These are phyloP conservation scores for Deuterostichococcus epilithicus DNA, from an alignment of 139 green algal genomes.

Conservation along the genomic window DNA sequence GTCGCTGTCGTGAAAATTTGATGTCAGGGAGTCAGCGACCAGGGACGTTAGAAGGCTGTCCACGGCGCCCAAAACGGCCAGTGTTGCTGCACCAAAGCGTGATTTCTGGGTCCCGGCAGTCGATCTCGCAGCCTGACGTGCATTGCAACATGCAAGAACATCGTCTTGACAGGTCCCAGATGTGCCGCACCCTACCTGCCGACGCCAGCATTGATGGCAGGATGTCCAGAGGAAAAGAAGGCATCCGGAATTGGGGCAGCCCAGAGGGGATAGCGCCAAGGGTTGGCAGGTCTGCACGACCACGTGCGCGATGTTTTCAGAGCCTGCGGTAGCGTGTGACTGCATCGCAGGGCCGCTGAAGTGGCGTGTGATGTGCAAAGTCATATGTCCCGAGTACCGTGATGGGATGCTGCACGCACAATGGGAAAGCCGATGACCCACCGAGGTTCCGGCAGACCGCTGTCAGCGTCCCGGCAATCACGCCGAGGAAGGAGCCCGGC, in stretches of 20 bases:
- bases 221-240: conserved; percentile 6
- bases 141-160: too few species aligned
- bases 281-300: conserved; percentile 9
- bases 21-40: conserved; percentile 24
- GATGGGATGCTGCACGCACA: too few species aligned
- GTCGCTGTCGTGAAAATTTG: conserved; percentile 22
- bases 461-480: conserved; percentile 17
- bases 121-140: too few species aligned
- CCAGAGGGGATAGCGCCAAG: conserved; percentile 24
- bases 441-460: background rate
- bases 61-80: conserved; percentile 23
- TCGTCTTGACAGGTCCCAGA: too few species aligned
- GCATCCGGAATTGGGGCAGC: conserved; percentile 6
- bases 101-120: too few species aligned
- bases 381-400: too few species aligned
- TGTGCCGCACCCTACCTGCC: background rate
- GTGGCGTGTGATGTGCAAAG: too few species aligned
- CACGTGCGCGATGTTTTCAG: background rate
- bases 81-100: conserved; percentile 11
- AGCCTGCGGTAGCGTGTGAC: too few species aligned
- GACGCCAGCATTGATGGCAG: conserved; percentile 1
- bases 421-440: too few species aligned
- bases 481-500: conserved; percentile 16
- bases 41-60: conserved; percentile 32
- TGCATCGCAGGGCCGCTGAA: too few species aligned